These are phyloP conservation scores for Fusarium oxysporum DNA, from an alignment of 2,329 filamentous ascomycete genomes.

Conservation along the genomic window DNA sequence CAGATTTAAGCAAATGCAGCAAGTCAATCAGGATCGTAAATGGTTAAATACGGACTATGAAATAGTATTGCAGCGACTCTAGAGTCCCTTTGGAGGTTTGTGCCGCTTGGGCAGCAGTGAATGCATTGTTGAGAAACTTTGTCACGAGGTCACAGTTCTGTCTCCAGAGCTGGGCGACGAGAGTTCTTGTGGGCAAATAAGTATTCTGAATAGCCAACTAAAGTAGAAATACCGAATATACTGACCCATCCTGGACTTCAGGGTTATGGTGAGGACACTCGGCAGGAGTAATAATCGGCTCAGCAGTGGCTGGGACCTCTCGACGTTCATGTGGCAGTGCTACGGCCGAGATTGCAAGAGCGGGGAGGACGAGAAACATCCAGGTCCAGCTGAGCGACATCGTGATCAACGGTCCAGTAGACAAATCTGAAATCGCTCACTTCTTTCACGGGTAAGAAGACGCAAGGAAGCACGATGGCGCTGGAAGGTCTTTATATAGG, in stretches of 20 bases:
- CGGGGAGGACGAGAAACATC: background rate
- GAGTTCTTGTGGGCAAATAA: background rate
- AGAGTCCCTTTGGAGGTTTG: background rate
- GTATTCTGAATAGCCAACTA: rapidly evolving
- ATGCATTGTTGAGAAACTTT: background rate
- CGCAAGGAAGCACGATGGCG: rapidly evolving
- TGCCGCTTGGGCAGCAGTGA: background rate
- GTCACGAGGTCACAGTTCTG: background rate
- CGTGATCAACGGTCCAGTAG: background rate
- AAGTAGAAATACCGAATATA: rapidly evolving
- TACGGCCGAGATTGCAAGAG: background rate
- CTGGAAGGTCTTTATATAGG: background rate
- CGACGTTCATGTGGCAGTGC: background rate
- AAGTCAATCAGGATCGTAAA: rapidly evolving
- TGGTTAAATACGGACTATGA: rapidly evolving
- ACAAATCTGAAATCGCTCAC: rapidly evolving
- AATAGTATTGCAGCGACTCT: background rate
- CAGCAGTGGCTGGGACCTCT: background rate
- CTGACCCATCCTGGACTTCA: background rate
- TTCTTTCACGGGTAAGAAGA: rapidly evolving
- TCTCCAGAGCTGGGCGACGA: background rate
- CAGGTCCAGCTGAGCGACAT: background rate
- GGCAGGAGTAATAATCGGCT: background rate
- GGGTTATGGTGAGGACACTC: background rate
- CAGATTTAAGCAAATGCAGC: background rate